Percentiles rank a stretch among this genome's conserved stretches.
These are phyloP conservation scores for Pelargonium cotyledonis DNA, from an alignment of 441 rosid species.

Conservation along the genomic window DNA sequence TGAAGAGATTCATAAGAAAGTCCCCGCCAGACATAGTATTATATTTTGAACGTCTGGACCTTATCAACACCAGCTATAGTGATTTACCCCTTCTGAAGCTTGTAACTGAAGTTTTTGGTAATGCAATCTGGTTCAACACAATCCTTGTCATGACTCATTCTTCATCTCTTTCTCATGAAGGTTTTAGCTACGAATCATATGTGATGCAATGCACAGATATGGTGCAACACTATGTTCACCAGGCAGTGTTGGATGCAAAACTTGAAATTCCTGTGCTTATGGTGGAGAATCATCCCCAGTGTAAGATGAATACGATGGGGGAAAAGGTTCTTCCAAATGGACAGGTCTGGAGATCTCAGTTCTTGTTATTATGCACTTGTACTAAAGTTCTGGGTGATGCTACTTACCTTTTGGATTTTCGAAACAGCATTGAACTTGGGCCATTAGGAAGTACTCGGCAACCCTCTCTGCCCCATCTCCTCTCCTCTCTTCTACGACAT, in stretches of 20 bases:
- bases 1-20: slow-evolving; percentile 58
- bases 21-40: slow-evolving; percentile 79
- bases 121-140: slow-evolving; percentile 80
- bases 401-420: slow-evolving; percentile 50
- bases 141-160: slow-evolving; percentile 88
- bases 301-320: slow-evolving; percentile 61
- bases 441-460: slow-evolving; percentile 39
- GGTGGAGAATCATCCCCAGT: slow-evolving; percentile 76
- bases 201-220: slow-evolving; percentile 54
- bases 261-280: slow-evolving; percentile 68
- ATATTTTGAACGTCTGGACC: slow-evolving; percentile 74
- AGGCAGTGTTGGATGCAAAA: slow-evolving; percentile 61
- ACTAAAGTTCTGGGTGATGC: slow-evolving; percentile 77
- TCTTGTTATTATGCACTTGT: slow-evolving; percentile 57
- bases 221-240: slow-evolving; percentile 64
- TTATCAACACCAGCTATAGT: slow-evolving; percentile 33
- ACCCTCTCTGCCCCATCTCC: slow-evolving; percentile 89
- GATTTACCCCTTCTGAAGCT: slow-evolving; percentile 73
- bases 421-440: slow-evolving; percentile 59
- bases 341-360: slow-evolving; percentile 69
- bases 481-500: slow-evolving; percentile 61
- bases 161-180: slow-evolving; percentile 51
- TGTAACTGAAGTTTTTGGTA: slow-evolving; percentile 67
- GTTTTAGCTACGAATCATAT: slow-evolving; percentile 59
- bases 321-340: slow-evolving; percentile 79